Base-by-base conservation (phyloP, 2,329 filamentous ascomycete species). In the Tolypocladium ophioglossoides region DNA sequence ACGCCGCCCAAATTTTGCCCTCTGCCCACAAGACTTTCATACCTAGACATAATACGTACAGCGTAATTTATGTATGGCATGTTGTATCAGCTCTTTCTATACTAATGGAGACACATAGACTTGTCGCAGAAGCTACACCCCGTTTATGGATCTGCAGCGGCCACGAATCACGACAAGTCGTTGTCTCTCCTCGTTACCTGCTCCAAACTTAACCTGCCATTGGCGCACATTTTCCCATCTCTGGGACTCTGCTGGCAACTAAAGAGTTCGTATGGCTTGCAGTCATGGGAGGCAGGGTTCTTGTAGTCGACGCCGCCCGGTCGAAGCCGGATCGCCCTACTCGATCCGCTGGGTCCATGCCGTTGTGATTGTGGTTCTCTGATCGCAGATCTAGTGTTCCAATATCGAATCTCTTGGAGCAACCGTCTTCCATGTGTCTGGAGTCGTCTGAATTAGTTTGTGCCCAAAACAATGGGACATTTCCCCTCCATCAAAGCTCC, bases 401-500 rank as follows among this genome's bases (percentile, higher is more conserved):
- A 48, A 82, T 73, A 58, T 81, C 79, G 61, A 85, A 84, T 48
- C 86, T 77, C 62, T 82, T 85, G 14, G 85, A 80, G 65, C 87
- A 91, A 16, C 87, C 86, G 62, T 90, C 86, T 67, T 87, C 85
- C 75, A 86, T 83, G 62, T 91, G 87, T 64, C 87, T 91, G 18
- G 24, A 37, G 30, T 22, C 5, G 52, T n/a, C 10, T 22, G 27
- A 14, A 46, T 53, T 32, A 52, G 50, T 30, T 37, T 7, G 8
- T 46, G n/a, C 27, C 20, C 9, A 24, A 16, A 10, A n/a, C 2
- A 11, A 1, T 24, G 18, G 24, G 5, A 11, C 9, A 32, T 2
- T 30, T 30, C 4, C 14, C 24, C n/a, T 20, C 27, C 10, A 10
- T 3, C 7, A 32, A 6, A 7, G 44, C 27, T 48, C 9, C 44